Evolutionary conservation across 352 stramenopile species (phyloP).

Genomic region (Globisporangium lucens): DNA sequence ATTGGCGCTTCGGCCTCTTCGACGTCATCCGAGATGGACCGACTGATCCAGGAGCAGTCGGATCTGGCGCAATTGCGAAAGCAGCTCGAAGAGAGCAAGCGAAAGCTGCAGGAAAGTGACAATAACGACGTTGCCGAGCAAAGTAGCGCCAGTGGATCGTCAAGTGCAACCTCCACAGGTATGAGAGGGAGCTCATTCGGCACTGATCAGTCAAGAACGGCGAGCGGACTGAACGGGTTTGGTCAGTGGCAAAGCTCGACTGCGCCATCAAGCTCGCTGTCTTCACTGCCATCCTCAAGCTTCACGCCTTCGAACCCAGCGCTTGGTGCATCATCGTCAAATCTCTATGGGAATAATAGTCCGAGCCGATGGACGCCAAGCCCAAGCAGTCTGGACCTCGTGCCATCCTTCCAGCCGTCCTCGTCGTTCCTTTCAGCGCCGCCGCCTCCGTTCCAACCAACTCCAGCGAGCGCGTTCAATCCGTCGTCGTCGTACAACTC

Average conservation of each 20-base stretch:
- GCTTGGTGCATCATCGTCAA: not conserved
- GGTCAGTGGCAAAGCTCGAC: constrained; percentile 12
- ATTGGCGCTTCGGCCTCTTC: constrained; percentile 1
- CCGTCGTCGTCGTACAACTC: constrained; percentile 12
- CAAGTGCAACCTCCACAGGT: not conserved
- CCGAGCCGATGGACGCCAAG: constrained; percentile 14
- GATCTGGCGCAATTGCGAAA: constrained; percentile 54
- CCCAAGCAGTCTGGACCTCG: constrained; percentile 5
- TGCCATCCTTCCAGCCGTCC: constrained; percentile 11
- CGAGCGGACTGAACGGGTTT: constrained; percentile 7
- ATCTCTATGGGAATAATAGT: constrained; percentile 1
- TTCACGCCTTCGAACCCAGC: constrained; percentile 17
- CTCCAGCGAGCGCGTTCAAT: constrained; percentile 9
- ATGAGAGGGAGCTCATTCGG: constrained; percentile 2
- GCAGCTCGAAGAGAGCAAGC: constrained; percentile 71
- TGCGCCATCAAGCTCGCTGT: not conserved
- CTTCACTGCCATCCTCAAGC: constrained; percentile 16
- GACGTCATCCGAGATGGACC: constrained; percentile 49
- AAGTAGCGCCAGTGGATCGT: not conserved
- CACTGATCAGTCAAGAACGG: constrained; percentile 2
- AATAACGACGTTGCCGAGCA: not conserved
- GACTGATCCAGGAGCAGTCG: constrained; percentile 67
- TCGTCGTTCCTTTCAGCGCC: constrained; percentile 5
- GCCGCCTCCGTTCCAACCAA: not conserved
- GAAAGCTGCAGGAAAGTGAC: constrained; percentile 44